These are phyloP conservation scores for Lactifluus pinguis DNA, from an alignment of 768 basidiomycete species.

Conservation along the genomic window DNA sequence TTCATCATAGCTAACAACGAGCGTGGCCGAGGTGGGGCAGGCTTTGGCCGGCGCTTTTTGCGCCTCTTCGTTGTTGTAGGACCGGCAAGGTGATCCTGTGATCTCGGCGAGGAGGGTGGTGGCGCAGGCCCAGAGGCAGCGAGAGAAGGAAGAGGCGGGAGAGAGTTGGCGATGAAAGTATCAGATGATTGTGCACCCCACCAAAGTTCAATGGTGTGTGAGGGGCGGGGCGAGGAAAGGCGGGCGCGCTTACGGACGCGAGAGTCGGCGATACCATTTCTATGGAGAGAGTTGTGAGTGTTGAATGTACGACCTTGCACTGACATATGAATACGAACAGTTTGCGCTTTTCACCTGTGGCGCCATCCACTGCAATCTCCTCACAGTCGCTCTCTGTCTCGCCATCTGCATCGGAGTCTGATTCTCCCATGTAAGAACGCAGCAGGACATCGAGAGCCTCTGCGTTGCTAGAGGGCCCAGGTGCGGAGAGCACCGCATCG, in stretches of 20 bases:
- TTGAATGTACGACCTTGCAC: neutral
- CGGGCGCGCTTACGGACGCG: slow-evolving; percentile 59
- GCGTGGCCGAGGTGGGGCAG: slow-evolving; percentile 16
- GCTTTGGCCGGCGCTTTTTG: slow-evolving; percentile 31
- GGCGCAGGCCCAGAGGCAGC: slow-evolving; percentile 16
- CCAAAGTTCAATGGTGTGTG: slow-evolving; percentile 18
- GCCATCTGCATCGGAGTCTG: slow-evolving; percentile 20
- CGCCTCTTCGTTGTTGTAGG: slow-evolving; percentile 19
- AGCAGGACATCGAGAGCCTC: slow-evolving; percentile 1
- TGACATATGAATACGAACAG: slow-evolving; percentile 26
- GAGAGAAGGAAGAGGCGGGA: slow-evolving; percentile 19
- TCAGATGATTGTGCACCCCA: slow-evolving; percentile 19
- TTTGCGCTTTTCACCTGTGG: slow-evolving; percentile 58
- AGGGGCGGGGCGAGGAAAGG: slow-evolving; percentile 25
- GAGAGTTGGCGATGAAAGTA: slow-evolving; percentile 14
- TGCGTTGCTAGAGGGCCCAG: neutral
- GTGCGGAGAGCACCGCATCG: slow-evolving; percentile 23
- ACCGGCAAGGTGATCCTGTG: slow-evolving; percentile 20
- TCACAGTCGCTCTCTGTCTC: slow-evolving; percentile 25
- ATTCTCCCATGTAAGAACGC: slow-evolving; percentile 17
- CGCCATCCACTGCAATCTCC: slow-evolving; percentile 24
- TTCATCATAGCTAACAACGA: slow-evolving; percentile 66
- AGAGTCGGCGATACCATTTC: slow-evolving; percentile 28
- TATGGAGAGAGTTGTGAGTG: slow-evolving; percentile 2
- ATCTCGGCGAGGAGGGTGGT: slow-evolving; percentile 19